These are phyloP conservation scores for Nemania sp. DNA, from an alignment of 2,329 filamentous ascomycete genomes.

Conservation along the genomic window DNA sequence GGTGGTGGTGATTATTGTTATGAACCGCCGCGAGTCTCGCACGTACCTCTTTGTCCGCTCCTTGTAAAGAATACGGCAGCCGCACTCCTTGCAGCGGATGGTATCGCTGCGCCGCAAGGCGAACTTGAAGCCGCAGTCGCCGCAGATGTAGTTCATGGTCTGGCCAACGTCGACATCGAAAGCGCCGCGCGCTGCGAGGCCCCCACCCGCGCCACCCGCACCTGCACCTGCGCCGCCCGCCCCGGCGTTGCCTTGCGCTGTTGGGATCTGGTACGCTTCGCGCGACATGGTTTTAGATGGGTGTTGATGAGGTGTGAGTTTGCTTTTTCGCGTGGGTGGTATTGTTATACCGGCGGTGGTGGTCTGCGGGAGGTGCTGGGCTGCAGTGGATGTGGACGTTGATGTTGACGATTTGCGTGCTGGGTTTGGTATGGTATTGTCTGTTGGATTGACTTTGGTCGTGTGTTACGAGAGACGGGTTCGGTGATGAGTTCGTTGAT, in stretches of 20 bases:
- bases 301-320: not conserved
- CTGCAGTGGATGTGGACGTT: not conserved
- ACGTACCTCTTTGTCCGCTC: constrained; percentile 92
- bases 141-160: constrained; percentile 73
- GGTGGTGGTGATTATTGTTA: too few species aligned
- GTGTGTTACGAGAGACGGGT: not conserved
- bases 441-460: too few species aligned
- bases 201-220: constrained; percentile 42
- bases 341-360: too few species aligned
- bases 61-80: constrained; percentile 95
- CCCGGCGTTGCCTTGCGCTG: constrained; percentile 49
- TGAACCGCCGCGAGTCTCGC: too few species aligned
- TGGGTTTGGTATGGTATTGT: not conserved
- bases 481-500: not conserved
- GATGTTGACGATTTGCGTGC: not conserved
- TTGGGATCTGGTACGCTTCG: constrained; percentile 77
- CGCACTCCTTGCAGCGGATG: constrained; percentile 89
- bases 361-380: too few species aligned
- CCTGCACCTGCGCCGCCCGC: constrained; percentile 43
- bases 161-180: constrained; percentile 54
- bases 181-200: constrained; percentile 46
- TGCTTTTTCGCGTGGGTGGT: too few species aligned
- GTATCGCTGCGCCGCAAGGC: constrained; percentile 75
- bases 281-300: constrained; percentile 58
- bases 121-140: constrained; percentile 81